These are phyloP conservation scores for Trametes pubescens DNA, from an alignment of 1,284 basidiomycete species.

Conservation along the genomic window DNA sequence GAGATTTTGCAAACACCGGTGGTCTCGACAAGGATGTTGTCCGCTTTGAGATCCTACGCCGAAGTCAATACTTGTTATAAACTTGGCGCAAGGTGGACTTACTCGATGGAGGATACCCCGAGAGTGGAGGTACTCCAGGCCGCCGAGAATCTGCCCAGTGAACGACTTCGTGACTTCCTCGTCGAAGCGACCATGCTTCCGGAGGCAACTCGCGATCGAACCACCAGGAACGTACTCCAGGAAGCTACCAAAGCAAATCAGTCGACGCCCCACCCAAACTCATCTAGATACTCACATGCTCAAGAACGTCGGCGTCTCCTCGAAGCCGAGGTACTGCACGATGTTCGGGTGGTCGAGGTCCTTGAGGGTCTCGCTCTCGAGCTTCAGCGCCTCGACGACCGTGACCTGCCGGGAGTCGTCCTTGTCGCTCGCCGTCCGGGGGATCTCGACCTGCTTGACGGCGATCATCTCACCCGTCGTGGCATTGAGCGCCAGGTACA, in stretches of 20 bases:
- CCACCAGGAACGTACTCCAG: slow-evolving; percentile 99
- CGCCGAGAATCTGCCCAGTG: slow-evolving; percentile 90
- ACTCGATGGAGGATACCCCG: slow-evolving; percentile 94
- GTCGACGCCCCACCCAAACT: not conserved
- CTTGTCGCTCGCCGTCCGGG: slow-evolving; percentile 89
- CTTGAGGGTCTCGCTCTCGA: slow-evolving; percentile 95
- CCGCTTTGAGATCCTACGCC: slow-evolving; percentile 91
- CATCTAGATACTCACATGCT: slow-evolving; percentile 79
- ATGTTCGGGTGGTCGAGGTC: slow-evolving; percentile 98
- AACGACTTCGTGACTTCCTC: slow-evolving; percentile 95
- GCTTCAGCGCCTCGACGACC: slow-evolving; percentile 91
- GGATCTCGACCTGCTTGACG: slow-evolving; percentile 98
- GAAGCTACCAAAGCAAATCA: slow-evolving; percentile 64
- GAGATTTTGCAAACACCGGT: slow-evolving; percentile 97
- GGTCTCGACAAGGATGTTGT: slow-evolving; percentile 97
- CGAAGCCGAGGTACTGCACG: slow-evolving; percentile 97
- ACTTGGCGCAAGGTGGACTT: slow-evolving; percentile 1
- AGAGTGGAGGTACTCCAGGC: slow-evolving; percentile 93
- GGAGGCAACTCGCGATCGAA: slow-evolving; percentile 91
- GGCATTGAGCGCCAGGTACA: slow-evolving; percentile 97
- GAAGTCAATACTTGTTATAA: slow-evolving; percentile 7
- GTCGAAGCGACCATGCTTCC: slow-evolving; percentile 93
- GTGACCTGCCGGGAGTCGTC: slow-evolving; percentile 86
- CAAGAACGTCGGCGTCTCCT: slow-evolving; percentile 89
- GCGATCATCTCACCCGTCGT: slow-evolving; percentile 99